A percentile compares a stretch with the other conserved stretches of the same genome.
Evolutionary conservation across 2,329 filamentous ascomycete genomes (phyloP).

Genomic region (Biscogniauxia sp.): DNA sequence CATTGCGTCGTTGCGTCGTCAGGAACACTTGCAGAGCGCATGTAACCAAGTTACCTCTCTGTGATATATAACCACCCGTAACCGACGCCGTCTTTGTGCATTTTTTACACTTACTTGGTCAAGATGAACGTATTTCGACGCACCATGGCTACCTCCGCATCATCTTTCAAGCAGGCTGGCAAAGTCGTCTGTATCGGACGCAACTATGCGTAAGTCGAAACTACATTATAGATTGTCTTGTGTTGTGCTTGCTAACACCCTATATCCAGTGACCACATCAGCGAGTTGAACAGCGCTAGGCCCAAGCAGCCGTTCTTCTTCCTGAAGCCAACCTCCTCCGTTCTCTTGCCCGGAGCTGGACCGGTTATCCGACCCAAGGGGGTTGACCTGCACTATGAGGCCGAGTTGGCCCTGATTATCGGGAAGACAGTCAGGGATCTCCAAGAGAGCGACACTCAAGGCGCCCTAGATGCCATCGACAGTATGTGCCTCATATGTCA

Average conservation of each 20-base stretch:
- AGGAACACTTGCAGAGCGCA: neutral
- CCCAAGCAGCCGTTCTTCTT: constrained; percentile 99
- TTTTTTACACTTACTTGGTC: neutral
- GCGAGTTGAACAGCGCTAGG: constrained; percentile 80
- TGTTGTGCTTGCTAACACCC: constrained; percentile 13
- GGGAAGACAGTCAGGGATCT: constrained; percentile 78
- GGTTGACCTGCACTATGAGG: constrained; percentile 87
- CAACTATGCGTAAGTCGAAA: constrained; percentile 78
- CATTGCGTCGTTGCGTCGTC: too few relatives aligned
- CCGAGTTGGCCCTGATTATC: constrained; percentile 88
- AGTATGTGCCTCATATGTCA: constrained; percentile 48
- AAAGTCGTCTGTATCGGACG: constrained; percentile 93
- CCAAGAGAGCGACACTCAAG: constrained; percentile 67
- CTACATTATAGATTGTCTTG: too few relatives aligned
- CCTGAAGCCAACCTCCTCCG: constrained; percentile 86
- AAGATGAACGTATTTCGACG: constrained; percentile 36
- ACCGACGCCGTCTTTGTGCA: neutral
- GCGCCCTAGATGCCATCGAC: constrained; percentile 78
- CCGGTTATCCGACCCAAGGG: constrained; percentile 80
- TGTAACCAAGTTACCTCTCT: constrained; percentile 2
- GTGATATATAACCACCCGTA: constrained; percentile 8
- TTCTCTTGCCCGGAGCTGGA: constrained; percentile 75
- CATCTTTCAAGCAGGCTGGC: constrained; percentile 51
- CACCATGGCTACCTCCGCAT: constrained; percentile 42
- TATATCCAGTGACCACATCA: constrained; percentile 75